A percentile compares a stretch with the other conserved stretches of the same genome.
Conservation (phyloP, 345 rosid genomes). For the Corchorus olitorius region DNA sequence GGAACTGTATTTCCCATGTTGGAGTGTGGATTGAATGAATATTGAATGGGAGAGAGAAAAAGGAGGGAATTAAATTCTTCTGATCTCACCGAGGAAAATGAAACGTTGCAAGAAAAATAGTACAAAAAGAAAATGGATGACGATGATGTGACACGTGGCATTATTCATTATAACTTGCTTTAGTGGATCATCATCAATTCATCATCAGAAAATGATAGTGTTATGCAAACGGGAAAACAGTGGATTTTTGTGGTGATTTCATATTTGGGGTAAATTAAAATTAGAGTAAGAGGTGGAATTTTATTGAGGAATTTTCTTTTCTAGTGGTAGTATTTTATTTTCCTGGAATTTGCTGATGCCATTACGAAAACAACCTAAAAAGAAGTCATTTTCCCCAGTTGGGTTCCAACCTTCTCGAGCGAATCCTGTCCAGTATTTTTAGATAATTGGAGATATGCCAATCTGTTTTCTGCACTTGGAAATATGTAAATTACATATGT, state of each 20-base stretch:
- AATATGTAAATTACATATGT: neutral
- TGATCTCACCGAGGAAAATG: neutral
- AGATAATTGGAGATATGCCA: neutral
- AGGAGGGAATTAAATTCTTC: constrained; percentile 22
- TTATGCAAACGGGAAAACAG: neutral
- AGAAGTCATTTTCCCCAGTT: neutral
- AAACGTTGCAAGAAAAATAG: neutral
- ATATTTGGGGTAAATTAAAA: neutral
- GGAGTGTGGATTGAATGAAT: neutral
- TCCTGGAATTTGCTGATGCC: neutral
- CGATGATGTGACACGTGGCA: constrained; percentile 27
- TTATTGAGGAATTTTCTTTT: neutral
- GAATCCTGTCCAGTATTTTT: neutral
- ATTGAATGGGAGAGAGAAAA: neutral
- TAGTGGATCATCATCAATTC: neutral
- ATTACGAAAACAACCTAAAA: neutral
- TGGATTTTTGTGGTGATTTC: neutral
- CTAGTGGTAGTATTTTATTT: neutral
- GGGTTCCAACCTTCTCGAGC: neutral
- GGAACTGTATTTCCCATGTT: constrained; percentile 11
- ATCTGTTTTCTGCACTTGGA: neutral
- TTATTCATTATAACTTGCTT: neutral
- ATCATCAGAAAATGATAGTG: neutral
- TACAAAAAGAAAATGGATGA: neutral
- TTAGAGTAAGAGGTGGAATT: neutral